Evolutionary conservation across 1,284 basidiomycete species (phyloP), one percentile per base, ranked within the genome.

Genomic region (Ganoderma leucocontextum): DNA sequence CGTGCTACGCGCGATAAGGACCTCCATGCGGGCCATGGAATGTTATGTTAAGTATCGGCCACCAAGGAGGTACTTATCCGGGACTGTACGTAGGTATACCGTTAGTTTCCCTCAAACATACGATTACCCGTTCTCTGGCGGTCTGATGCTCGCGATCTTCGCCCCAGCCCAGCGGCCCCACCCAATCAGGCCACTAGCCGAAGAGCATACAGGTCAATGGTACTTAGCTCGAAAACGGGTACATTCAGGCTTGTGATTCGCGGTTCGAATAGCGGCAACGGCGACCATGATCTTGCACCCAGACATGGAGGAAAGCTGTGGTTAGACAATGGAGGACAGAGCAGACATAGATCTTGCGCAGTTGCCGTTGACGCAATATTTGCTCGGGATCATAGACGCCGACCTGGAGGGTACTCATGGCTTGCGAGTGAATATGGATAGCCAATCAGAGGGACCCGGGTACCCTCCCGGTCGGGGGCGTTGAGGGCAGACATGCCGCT

Each of bases 391-490:
- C 9, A 17, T 57, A 67, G 33, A 49, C 71, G 71, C 71, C 55
- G 66, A 72, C 71, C 36, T 19, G 62, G 62, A 72, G 64, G 70
- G 70, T 72, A 69, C 70, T 62, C 64, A 53, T 47, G 57, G 65
- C 59, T 60, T 36, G 65, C 3, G 38, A 59, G 38, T 19, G 35
- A 7, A 41, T 22, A 13, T 8, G 4, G 15, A 55, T 58, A 55
- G 61, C 70, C 67, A 71, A 71, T 71, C 15, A 63, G 65, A n/a
- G 22, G 6, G n/a, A 39, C 33, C 35, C 19, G 70, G 64, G 70
- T 67, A 72, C 70, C 70, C 52, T 69, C 67, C n/a, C 70, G 64
- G 70, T 72, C 70, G 58, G 59, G 29, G 25, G 15, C 25, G 25
- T 35, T 25, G 17, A 49, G 13, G 8, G 22, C 22, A 33, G 52